Base-by-base conservation (phyloP, 2,329 filamentous ascomycete species). In the Sporothrix dimorphospora region DNA sequence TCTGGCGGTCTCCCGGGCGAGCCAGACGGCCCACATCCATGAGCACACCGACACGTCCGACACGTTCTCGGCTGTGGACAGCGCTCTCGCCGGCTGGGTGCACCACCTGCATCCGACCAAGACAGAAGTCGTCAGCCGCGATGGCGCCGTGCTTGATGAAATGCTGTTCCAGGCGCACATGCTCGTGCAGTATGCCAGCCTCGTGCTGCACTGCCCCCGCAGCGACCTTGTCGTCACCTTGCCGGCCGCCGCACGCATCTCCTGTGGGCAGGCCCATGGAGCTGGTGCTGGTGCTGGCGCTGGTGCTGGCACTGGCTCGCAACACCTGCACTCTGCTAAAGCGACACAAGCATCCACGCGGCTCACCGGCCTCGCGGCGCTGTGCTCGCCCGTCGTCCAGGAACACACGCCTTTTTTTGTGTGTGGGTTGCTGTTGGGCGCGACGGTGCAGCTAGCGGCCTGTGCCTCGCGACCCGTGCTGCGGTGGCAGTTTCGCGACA, bases 161-260 rank as follows among this genome's bases (percentile, higher is more conserved):
- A 85, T 91, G 80, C 83, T 92, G 72, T 91, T 92, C 79, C 88
- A 91, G 78, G 90, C 89, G 2, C 87, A 89, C 72, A 89, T 90
- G 85, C 86, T 91, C 59, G 65, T 67, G 63, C 24, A 40, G 9
- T 73, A 73, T 38, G 49, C 63, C 63, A 61, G 40, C 24, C 24
- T 72, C 24, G 51, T 59, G 11, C 63, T 72, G 45, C 71, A 72
- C 65, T 69, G 61, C 42, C 61, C 61, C n/a, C 61, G 65, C 38
- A 72, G 70, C 51, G 70, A 49, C 49, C 61, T 72, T 2, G 63
- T 61, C 16, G 38, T 42, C 7, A 61, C 65, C 3, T 30, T 69
- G 21, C 71, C 71, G 40, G 45, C 69, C 1, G 69, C 69, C 4
- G 69, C 69, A 8, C 21, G 30, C 12, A 70, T 70, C 16, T 49